Base-by-base conservation (phyloP, 2,329 filamentous ascomycete genomes). In the Fusarium sp. region DNA sequence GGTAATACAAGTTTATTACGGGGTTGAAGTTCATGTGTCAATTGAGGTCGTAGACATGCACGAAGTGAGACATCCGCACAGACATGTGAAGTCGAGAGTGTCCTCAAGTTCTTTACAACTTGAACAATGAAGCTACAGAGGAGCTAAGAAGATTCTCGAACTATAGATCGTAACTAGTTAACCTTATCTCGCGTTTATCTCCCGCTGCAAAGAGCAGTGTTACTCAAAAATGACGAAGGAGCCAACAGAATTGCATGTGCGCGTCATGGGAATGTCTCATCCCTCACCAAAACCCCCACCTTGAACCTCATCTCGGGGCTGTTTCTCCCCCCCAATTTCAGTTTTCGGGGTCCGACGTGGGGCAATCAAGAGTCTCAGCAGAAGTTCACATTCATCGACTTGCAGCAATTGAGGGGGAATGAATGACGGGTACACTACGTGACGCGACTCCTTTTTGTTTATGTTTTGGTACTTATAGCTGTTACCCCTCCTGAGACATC, bases 401-500 rank as follows among this genome's bases (percentile, higher is more conserved):
- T 65, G 45, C 61, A 65, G 54, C 34, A 51, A 38, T 47, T 52
- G 53, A 46, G 61, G 55, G 65, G 61, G 66, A 49, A 70, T 70
- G 66, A 53, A 72, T 72, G 69, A 72, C 69, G 69, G 69, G 61
- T 55, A 72, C 51, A 72, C 69, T 71, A 58, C 38, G 47, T 58
- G 68, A 72, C 64, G 64, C 64, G 59, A 62, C 34, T 51, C 20
- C 24, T 42, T 55, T 55, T 70, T 70, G 49, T 70, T 62, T 55
- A 57, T 47, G 16, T 46, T n/a, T 70, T 22, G 24, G 30, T 54
- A 50, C 44, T 40, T 68, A 66, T 62, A 67, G 8, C 49, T 56
- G 20, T 40, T 38, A 32, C 42, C 34, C 25, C 43, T 44, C 30
- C 16, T 38, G 16, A 20, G 22, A 44, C 18, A 29, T 15, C 15